Percentiles rank a stretch among this genome's conserved stretches.
These are phyloP conservation scores for Dentipellis fragilis DNA, from an alignment of 768 basidiomycete genomes.

Conservation along the genomic window DNA sequence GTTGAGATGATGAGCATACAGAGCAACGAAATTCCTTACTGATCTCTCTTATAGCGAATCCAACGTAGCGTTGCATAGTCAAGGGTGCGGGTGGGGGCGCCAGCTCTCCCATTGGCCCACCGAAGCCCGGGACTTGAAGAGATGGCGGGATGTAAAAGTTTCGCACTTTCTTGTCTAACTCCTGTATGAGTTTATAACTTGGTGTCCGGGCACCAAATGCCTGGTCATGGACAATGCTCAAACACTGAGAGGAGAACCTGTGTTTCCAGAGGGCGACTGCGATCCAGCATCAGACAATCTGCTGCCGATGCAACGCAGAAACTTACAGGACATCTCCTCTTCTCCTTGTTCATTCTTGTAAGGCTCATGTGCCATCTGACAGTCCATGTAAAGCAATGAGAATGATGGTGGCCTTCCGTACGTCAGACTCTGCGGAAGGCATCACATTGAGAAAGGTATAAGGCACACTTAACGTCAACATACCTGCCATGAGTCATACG, in stretches of 20 bases:
- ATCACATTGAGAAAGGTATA: conserved; percentile 2
- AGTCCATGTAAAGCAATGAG: conserved; percentile 23
- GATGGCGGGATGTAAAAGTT: conserved; percentile 55
- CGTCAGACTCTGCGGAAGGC: conserved; percentile 44
- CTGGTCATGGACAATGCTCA: conserved; percentile 55
- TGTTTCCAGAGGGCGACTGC: conserved; percentile 65
- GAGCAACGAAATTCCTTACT: conserved; percentile 27
- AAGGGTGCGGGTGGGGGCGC: conserved; percentile 43
- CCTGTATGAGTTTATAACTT: conserved; percentile 49
- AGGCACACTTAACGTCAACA: conserved; percentile 5
- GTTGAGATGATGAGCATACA: not conserved
- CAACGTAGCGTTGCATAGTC: conserved; percentile 58
- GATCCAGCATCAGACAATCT: conserved; percentile 1
- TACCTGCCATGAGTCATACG: conserved; percentile 67
- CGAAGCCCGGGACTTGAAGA: conserved; percentile 54
- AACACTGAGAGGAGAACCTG: conserved; percentile 49
- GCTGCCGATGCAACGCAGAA: not conserved
- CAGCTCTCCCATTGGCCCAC: conserved; percentile 28
- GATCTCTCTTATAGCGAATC: conserved; percentile 61
- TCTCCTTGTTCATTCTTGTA: conserved; percentile 40
- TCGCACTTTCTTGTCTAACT: conserved; percentile 58
- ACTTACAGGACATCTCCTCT: conserved; percentile 54
- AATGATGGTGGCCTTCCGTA: conserved; percentile 66
- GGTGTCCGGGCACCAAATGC: conserved; percentile 56
- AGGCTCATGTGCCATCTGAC: conserved; percentile 33